A percentile compares a stretch with the other conserved stretches of the same genome.
Conservation (phyloP, 2,329 filamentous ascomycete genomes). For the Plectosphaerella sp. region DNA sequence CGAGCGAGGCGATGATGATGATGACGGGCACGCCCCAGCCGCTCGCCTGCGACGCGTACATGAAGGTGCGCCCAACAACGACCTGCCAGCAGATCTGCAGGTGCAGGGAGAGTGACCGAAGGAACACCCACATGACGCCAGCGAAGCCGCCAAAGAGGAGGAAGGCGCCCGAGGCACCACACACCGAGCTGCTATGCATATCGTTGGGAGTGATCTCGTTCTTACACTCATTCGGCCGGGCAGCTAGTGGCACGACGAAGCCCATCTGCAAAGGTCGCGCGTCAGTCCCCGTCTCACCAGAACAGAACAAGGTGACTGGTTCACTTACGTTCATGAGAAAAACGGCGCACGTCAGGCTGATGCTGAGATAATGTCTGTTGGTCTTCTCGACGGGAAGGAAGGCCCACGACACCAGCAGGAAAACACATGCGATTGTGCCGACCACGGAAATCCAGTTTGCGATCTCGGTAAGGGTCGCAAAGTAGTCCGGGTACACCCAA, state of each 20-base stretch:
- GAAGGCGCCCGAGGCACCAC: constrained; percentile 83
- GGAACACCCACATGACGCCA: constrained; percentile 84
- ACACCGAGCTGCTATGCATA: constrained; percentile 77
- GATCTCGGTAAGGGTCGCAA: constrained; percentile 53
- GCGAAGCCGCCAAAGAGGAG: constrained; percentile 82
- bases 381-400: constrained; percentile 84
- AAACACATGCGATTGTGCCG: constrained; percentile 66
- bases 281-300: constrained; percentile 13
- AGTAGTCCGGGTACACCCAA: constrained; percentile 64
- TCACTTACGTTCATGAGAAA: constrained; percentile 72
- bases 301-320: not conserved
- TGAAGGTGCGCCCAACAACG: constrained; percentile 81
- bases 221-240: constrained; percentile 75
- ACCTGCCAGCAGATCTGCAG: constrained; percentile 98
- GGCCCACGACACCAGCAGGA: constrained; percentile 75
- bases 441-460: constrained; percentile 82
- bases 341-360: constrained; percentile 75
- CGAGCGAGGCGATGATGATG: constrained; percentile 70
- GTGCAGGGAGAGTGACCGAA: constrained; percentile 86
- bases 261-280: constrained; percentile 55
- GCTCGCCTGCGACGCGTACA: constrained; percentile 73
- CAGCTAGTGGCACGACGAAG: constrained; percentile 82
- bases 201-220: constrained; percentile 90
- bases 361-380: constrained; percentile 86
- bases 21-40: constrained; percentile 83